Conservation (phyloP, 495 filamentous ascomycete genomes). For the Penicillium cataractarum region DNA sequence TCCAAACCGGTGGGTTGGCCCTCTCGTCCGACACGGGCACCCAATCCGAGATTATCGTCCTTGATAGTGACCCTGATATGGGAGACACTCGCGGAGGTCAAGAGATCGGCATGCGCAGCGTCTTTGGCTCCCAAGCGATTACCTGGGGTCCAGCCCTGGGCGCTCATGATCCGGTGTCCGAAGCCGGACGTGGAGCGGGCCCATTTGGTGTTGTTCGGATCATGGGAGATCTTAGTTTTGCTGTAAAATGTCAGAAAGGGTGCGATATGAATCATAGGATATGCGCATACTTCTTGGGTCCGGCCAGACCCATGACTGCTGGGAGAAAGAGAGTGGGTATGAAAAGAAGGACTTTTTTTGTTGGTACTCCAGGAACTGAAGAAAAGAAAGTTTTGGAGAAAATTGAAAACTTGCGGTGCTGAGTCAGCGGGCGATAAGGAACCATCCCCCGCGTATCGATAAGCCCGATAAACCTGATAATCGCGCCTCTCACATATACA, state of each 20-base stretch:
- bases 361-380: not conserved
- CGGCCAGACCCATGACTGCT: conserved; percentile 71
- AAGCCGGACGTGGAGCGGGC: conserved; percentile 76
- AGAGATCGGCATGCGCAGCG: conserved; percentile 70
- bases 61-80: conserved; percentile 81
- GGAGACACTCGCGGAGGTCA: conserved; percentile 74
- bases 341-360: not conserved
- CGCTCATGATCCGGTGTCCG: conserved; percentile 82
- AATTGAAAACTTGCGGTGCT: conserved; percentile 12
- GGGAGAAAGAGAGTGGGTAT: not conserved
- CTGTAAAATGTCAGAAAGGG: conserved; percentile 46
- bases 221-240: conserved; percentile 77
- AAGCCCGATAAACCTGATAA: not conserved
- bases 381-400: conserved; percentile 9
- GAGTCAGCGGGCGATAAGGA: conserved; percentile 21
- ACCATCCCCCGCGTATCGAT: conserved; percentile 1
- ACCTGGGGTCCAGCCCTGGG: conserved; percentile 90
- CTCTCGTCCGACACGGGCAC: conserved; percentile 70
- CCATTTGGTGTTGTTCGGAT: conserved; percentile 96
- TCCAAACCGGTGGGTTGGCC: conserved; percentile 78
- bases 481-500: conserved; percentile 1
- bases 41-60: conserved; percentile 87
- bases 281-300: conserved; percentile 64
- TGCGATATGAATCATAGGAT: not conserved
- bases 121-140: conserved; percentile 74